Conservation (phyloP, 208 protist genomes). For the Crithidia mellificae region DNA sequence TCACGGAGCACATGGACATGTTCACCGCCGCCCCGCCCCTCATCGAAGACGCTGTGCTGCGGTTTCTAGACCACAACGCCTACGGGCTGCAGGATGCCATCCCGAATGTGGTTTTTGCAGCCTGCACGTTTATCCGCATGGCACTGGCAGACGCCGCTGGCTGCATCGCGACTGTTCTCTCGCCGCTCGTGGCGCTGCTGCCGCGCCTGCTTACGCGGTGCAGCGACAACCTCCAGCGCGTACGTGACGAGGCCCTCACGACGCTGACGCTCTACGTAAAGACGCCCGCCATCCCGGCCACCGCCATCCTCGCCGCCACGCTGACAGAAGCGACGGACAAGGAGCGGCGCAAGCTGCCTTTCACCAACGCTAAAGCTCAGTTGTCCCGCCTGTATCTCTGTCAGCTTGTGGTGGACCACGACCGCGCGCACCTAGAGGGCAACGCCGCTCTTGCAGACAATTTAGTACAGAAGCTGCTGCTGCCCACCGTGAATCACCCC, state of each 20-base stretch:
- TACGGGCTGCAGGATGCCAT: conserved; percentile 85
- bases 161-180: conserved; percentile 40
- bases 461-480: conserved; percentile 62
- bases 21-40: conserved; percentile 11
- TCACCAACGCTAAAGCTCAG: conserved; percentile 61
- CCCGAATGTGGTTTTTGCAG: conserved; percentile 71
- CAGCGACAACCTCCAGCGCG: conserved; percentile 60
- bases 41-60: conserved; percentile 71
- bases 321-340: conserved; percentile 74
- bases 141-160: conserved; percentile 47
- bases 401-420: conserved; percentile 38
- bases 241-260: conserved; percentile 69
- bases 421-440: conserved; percentile 18
- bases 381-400: conserved; percentile 64
- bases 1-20: conserved; percentile 44
- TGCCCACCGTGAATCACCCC: conserved; percentile 77
- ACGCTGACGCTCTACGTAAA: conserved; percentile 67
- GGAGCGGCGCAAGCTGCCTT: conserved; percentile 62
- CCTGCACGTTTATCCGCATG: conserved; percentile 72
- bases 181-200: conserved; percentile 61
- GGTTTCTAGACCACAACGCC: conserved; percentile 72
- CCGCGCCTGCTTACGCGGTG: conserved; percentile 76
- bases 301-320: conserved; percentile 44
- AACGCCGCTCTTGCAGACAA: conserved; percentile 17
- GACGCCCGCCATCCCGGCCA: conserved; percentile 35